Evolutionary conservation across 768 basidiomycete species (phyloP).

Genomic region (Lentinula aciculospora): DNA sequence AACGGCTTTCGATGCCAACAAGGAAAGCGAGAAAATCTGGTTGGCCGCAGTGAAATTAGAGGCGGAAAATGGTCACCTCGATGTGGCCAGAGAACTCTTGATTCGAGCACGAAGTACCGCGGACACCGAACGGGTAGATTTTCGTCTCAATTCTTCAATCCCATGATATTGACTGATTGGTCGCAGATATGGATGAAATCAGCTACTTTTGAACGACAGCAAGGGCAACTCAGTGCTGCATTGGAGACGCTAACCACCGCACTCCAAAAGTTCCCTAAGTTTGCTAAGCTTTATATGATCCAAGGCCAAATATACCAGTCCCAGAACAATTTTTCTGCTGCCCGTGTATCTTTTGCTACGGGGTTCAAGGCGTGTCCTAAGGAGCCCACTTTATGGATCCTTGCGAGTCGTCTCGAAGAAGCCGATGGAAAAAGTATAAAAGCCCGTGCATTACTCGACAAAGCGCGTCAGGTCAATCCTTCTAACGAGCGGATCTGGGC

Average conservation of each 20-base stretch:
- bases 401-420: slow-evolving; percentile 87
- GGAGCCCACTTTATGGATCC: slow-evolving; percentile 81
- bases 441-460: slow-evolving; percentile 85
- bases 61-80: slow-evolving; percentile 89
- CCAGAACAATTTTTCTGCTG: slow-evolving; percentile 51
- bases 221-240: slow-evolving; percentile 68
- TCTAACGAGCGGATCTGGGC: slow-evolving; percentile 86
- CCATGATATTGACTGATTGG: neutral
- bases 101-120: slow-evolving; percentile 87
- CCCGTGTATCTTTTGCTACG: slow-evolving; percentile 75
- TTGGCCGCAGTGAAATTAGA: slow-evolving; percentile 95
- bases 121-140: slow-evolving; percentile 80
- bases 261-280: slow-evolving; percentile 79
- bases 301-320: slow-evolving; percentile 87
- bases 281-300: slow-evolving; percentile 94
- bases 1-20: slow-evolving; percentile 88
- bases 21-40: slow-evolving; percentile 97
- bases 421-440: slow-evolving; percentile 89
- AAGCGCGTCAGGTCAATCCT: slow-evolving; percentile 81
- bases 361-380: slow-evolving; percentile 88
- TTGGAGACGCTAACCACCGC: slow-evolving; percentile 72
- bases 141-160: slow-evolving; percentile 7
- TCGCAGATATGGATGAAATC: slow-evolving; percentile 99
- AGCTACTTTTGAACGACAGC: slow-evolving; percentile 90
- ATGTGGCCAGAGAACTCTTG: slow-evolving; percentile 80